These are phyloP conservation scores for Nevesoporus exiguus DNA, from an alignment of 768 basidiomycete genomes.

Conservation along the genomic window DNA sequence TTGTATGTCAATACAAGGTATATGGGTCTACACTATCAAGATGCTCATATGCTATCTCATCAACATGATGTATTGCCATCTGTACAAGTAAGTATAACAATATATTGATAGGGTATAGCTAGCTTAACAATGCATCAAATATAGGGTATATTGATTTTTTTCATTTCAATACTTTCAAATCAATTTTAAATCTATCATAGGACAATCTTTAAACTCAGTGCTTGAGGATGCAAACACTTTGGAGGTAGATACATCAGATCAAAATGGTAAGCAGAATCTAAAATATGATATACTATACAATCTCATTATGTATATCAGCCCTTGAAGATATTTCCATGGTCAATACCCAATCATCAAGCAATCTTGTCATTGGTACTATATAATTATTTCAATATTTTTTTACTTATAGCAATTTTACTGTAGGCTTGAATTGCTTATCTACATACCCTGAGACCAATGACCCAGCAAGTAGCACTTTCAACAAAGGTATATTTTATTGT, in stretches of 20 bases:
- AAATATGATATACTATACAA: neutral
- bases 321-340: no score
- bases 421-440: neutral
- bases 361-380: neutral
- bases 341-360: no score
- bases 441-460: neutral
- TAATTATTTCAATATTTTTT: neutral
- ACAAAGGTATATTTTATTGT: neutral
- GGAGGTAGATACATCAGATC: neutral
- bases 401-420: neutral
- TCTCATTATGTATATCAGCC: neutral
- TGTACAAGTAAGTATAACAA: constrained; percentile 11
- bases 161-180: neutral
- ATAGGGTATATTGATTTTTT: neutral
- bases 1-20: constrained; percentile 23
- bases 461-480: no score
- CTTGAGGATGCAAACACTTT: neutral
- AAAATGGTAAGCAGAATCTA: neutral
- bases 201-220: neutral
- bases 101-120: neutral
- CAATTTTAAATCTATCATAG: neutral
- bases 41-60: no score
- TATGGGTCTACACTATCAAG: neutral
- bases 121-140: neutral
- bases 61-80: neutral